Evolutionary conservation across 352 stramenopile species (phyloP).

Genomic region (Phytophthora megakarya): DNA sequence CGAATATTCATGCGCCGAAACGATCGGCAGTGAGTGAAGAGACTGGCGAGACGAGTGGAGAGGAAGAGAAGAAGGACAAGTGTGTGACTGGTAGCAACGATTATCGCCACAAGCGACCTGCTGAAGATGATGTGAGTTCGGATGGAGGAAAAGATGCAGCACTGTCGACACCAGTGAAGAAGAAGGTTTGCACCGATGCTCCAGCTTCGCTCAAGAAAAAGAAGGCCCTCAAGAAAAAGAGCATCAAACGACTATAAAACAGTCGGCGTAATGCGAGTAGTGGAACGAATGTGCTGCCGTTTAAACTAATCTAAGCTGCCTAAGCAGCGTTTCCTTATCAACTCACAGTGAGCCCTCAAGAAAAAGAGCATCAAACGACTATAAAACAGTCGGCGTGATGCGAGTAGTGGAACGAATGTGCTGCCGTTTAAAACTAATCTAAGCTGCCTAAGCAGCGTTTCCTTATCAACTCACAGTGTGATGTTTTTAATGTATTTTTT

Average conservation of each 20-base stretch:
- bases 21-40: constrained; percentile 33
- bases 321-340: constrained; percentile 18
- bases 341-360: constrained; percentile 51
- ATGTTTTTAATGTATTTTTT: no score
- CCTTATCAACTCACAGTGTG: no score
- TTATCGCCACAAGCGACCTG: constrained; percentile 27
- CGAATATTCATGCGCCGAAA: constrained; percentile 89
- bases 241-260: constrained; percentile 63
- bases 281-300: constrained; percentile 13
- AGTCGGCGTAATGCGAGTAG: not conserved
- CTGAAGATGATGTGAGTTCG: constrained; percentile 15
- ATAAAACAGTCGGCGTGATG: constrained; percentile 20
- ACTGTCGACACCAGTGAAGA: constrained; percentile 40
- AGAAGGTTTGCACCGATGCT: constrained; percentile 38
- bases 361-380: constrained; percentile 80
- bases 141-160: constrained; percentile 19
- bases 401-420: constrained; percentile 7
- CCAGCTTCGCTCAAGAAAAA: constrained; percentile 64
- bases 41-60: constrained; percentile 25
- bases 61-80: constrained; percentile 31
- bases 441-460: constrained; percentile 28
- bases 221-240: constrained; percentile 72
- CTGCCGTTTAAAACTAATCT: constrained; percentile 34
- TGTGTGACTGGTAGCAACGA: not conserved
- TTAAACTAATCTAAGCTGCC: constrained; percentile 39